Evolutionary conservation across 148 eudicot genomes (phyloP).

Genomic region (Cornus kousa): DNA sequence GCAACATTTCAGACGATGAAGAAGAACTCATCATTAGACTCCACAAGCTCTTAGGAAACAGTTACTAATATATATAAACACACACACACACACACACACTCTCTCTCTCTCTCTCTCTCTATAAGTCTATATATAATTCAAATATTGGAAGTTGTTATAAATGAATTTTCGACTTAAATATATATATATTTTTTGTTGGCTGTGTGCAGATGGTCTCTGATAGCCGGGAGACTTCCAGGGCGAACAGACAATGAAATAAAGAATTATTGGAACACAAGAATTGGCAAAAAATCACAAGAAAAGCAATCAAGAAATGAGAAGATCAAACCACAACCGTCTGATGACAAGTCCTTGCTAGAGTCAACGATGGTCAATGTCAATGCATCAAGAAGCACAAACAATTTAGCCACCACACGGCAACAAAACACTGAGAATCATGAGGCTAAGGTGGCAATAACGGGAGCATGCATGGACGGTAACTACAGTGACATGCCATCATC

Average conservation of each 20-base stretch:
- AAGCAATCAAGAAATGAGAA: not conserved
- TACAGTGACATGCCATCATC: not conserved
- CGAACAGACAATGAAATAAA: conserved; percentile 18
- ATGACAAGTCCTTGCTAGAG: not conserved
- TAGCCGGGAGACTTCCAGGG: conserved; percentile 14
- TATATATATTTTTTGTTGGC: too few species aligned
- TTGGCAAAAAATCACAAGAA: not conserved
- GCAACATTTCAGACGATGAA: not conserved
- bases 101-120: too few species aligned
- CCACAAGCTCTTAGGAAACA: not conserved
- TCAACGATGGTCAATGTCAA: not conserved
- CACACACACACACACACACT: too few species aligned
- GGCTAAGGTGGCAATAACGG: too few species aligned
- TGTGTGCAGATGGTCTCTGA: conserved; percentile 6
- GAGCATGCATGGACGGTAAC: not conserved
- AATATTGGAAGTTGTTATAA: too few species aligned
- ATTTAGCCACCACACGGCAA: not conserved
- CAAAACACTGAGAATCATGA: not conserved
- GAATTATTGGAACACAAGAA: not conserved
- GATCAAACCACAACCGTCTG: not conserved
- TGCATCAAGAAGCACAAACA: not conserved
- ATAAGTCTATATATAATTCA: too few species aligned
- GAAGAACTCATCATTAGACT: not conserved
- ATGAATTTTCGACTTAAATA: too few species aligned
- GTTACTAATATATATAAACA: not conserved